phyloP scores from a whole-genome alignment of 2,329 filamentous ascomycete species.

The Hypoxylon sp. region DNA sequence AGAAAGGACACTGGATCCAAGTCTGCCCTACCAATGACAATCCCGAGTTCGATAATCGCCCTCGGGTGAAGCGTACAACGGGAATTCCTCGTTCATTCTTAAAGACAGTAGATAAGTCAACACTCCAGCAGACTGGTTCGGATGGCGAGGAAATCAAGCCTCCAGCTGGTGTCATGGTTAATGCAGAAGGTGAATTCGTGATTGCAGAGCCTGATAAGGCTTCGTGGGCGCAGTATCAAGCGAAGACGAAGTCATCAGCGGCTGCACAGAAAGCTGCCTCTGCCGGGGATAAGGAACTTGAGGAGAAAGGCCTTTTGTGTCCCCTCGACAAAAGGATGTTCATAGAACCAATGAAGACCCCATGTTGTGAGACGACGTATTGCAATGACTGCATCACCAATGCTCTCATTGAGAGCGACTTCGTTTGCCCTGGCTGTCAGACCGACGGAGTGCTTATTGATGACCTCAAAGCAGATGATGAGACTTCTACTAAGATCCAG shows the following conservation, averaged over 20 bases:
- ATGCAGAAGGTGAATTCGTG: slow-evolving; percentile 97
- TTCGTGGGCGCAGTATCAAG: slow-evolving; percentile 97
- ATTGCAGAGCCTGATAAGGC: slow-evolving; percentile 96
- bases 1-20: slow-evolving; percentile 99
- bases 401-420: slow-evolving; percentile 97
- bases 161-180: slow-evolving; percentile 94
- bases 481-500: slow-evolving; percentile 83
- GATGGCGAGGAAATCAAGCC: slow-evolving; percentile 83
- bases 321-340: slow-evolving; percentile 98
- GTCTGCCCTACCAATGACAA: slow-evolving; percentile 98
- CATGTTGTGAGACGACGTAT: slow-evolving; percentile 98
- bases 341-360: slow-evolving; percentile 98
- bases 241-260: slow-evolving; percentile 89
- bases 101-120: slow-evolving; percentile 94
- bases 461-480: slow-evolving; percentile 87
- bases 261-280: slow-evolving; percentile 84
- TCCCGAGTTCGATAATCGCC: slow-evolving; percentile 93
- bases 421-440: slow-evolving; percentile 93
- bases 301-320: slow-evolving; percentile 91
- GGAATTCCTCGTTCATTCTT: slow-evolving; percentile 96
- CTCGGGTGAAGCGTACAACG: slow-evolving; percentile 94
- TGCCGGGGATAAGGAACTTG: slow-evolving; percentile 86
- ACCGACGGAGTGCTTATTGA: slow-evolving; percentile 93
- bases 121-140: slow-evolving; percentile 80
- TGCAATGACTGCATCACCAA: slow-evolving; percentile 99